Evolutionary conservation across 2,329 filamentous ascomycete genomes (phyloP).

Genomic region (Fusarium sterilihyphosum): DNA sequence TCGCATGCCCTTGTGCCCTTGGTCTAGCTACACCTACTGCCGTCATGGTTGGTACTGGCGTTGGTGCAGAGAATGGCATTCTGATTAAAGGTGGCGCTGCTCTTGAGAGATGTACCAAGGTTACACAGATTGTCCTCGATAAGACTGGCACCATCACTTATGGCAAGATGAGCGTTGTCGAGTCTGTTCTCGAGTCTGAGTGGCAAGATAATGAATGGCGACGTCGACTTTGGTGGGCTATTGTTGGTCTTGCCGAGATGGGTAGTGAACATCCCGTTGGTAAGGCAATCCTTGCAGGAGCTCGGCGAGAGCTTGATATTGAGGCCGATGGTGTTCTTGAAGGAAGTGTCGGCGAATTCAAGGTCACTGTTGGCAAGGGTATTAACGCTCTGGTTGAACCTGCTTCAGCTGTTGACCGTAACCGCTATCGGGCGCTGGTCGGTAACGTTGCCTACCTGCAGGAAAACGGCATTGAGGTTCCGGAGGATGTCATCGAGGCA

Average conservation of each 20-base stretch:
- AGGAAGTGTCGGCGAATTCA: conserved; percentile 86
- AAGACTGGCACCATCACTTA: conserved; percentile 96
- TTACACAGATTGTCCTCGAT: conserved; percentile 91
- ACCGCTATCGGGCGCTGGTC: conserved; percentile 80
- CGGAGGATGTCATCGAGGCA: conserved; percentile 69
- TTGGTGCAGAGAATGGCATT: conserved; percentile 94
- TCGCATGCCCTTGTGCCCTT: conserved; percentile 96
- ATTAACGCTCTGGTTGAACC: conserved; percentile 86
- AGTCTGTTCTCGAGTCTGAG: conserved; percentile 69
- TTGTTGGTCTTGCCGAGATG: conserved; percentile 94
- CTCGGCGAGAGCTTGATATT: conserved; percentile 79
- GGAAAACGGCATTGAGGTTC: conserved; percentile 74
- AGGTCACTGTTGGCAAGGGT: conserved; percentile 83
- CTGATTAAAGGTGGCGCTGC: conserved; percentile 97
- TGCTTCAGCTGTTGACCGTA: conserved; percentile 70
- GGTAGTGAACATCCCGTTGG: conserved; percentile 96
- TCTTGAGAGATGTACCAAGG: conserved; percentile 87
- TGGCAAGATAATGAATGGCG: conserved; percentile 78
- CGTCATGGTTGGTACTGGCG: conserved; percentile 98
- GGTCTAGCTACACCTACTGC: conserved; percentile 95
- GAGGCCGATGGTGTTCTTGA: conserved; percentile 78
- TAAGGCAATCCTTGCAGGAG: conserved; percentile 81
- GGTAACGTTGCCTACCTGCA: conserved; percentile 84
- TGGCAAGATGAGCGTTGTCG: conserved; percentile 93
- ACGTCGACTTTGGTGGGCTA: conserved; percentile 89